phyloP scores from a whole-genome alignment of 257 asterid species.

The Solanum etuberosum region DNA sequence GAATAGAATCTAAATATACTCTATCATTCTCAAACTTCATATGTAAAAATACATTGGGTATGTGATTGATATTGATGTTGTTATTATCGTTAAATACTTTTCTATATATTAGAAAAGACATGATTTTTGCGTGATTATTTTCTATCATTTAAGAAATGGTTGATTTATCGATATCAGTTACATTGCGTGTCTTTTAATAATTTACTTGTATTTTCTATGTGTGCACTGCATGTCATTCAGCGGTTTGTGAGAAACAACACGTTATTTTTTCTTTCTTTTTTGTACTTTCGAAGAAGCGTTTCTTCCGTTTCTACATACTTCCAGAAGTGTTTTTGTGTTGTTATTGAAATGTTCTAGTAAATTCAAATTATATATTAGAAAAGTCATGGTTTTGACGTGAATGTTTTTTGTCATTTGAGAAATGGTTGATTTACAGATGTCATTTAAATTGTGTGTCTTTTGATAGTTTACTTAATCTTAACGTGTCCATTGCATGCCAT shows the following conservation, averaged over 20 bases:
- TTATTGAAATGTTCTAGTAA: too few relatives aligned
- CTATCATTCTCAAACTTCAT: background rate
- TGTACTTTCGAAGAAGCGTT: too few relatives aligned
- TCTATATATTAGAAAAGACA: background rate
- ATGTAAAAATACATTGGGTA: background rate
- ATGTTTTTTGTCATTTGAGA: background rate
- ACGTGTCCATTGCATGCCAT: background rate
- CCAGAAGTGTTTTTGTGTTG: background rate
- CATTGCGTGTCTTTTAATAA: background rate
- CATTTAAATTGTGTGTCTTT: background rate
- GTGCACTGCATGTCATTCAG: background rate
- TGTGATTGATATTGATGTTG: background rate
- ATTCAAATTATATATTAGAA: too few relatives aligned
- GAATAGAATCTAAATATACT: rapidly evolving
- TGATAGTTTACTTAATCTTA: background rate
- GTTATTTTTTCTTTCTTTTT: too few relatives aligned
- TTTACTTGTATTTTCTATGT: background rate
- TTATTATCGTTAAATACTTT: too few relatives aligned
- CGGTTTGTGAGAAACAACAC: background rate
- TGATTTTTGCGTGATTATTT: background rate
- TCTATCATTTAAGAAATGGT: background rate
- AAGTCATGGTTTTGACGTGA: background rate
- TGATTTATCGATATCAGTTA: background rate
- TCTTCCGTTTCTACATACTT: background rate
- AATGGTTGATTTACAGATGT: too few relatives aligned